Evolutionary conservation across 805 yeast genomes (phyloP), one percentile per base, ranked within the genome.

Genomic region (Kregervanrija delftensis): DNA sequence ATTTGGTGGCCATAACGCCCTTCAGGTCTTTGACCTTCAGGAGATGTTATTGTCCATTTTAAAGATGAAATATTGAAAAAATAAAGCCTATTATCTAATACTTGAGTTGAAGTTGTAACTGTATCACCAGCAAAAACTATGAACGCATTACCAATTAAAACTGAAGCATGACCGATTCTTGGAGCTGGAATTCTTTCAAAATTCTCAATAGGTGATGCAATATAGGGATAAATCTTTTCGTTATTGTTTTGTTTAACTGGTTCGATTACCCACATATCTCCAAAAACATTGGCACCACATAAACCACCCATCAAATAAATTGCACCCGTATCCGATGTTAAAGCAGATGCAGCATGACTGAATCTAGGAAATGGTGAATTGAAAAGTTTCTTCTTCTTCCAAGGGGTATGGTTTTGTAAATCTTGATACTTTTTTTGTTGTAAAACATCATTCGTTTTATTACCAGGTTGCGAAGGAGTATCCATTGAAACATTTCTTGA

Each of bases 71-170:
- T 83, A 63, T 86, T 85, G 68, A 93, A 84, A 56, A 93, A 74
- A 63, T 93, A 93, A 48, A 93, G 69, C 59, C 86, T 87, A 65
- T 91, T 90, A 65, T 93, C 99, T 52, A 95, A 81, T 45, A 77
- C 79, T 5, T 88, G 88, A 41, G 73, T 73, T 40, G 75, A 76
- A 58, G 84, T 88, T 33, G 89, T 83, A 35, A 81, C 85, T 1
- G 98, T 93, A 61, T 93, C 99, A 57, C 99, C 99, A 33, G 98
- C 99, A 65, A 87, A 91, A 11, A 93, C 79, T 38, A 93, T 89
- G 57, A 83, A 93, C 1, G 98, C 98, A 59, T 90, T 91, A 11
- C 98, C 99, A 49, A 95, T 83, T 32, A 91, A 72, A 9, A 90
- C 85, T 1, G 95, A 76, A 5, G 96, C 87, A 65, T 93, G 99